These are phyloP conservation scores for Phytophthora syringae DNA, from an alignment of 352 stramenopile genomes.

Conservation along the genomic window DNA sequence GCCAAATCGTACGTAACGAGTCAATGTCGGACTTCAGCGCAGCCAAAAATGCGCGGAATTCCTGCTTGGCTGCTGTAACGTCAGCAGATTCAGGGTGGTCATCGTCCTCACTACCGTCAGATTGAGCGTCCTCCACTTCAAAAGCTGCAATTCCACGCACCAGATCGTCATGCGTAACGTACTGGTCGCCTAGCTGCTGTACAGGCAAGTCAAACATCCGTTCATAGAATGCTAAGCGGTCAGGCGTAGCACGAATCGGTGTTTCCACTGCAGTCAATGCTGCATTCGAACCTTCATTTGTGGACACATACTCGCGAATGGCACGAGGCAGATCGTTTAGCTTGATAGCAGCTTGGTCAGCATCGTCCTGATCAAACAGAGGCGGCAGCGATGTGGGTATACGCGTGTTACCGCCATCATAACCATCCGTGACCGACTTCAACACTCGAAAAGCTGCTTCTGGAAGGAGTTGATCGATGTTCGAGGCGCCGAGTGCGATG, in stretches of 20 bases:
- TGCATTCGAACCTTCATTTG: slow-evolving; percentile 13
- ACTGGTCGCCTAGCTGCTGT: slow-evolving; percentile 44
- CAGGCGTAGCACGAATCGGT: slow-evolving; percentile 17
- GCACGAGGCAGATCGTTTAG: slow-evolving; percentile 53
- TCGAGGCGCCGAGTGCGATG: slow-evolving; percentile 74
- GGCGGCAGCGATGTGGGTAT: slow-evolving; percentile 4
- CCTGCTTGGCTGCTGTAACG: slow-evolving; percentile 31
- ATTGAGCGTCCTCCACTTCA: slow-evolving; percentile 33
- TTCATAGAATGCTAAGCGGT: slow-evolving; percentile 44
- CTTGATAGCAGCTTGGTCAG: slow-evolving; percentile 52
- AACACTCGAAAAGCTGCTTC: slow-evolving; percentile 82
- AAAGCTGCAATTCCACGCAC: slow-evolving; percentile 57
- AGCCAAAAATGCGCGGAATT: slow-evolving; percentile 53
- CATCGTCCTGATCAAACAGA: slow-evolving; percentile 13
- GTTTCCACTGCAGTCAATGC: slow-evolving; percentile 10
- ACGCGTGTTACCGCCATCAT: slow-evolving; percentile 17
- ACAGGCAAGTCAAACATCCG: slow-evolving; percentile 58
- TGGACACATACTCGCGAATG: slow-evolving; percentile 50
- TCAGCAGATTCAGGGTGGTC: slow-evolving; percentile 29
- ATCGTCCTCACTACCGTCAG: slow-evolving; percentile 22
- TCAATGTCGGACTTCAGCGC: slow-evolving; percentile 59
- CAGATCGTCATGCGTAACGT: slow-evolving; percentile 76
- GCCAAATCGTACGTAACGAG: slow-evolving; percentile 68
- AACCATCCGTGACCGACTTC: slow-evolving; percentile 49
- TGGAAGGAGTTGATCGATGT: slow-evolving; percentile 74